Base-by-base conservation (phyloP, 2,329 filamentous ascomycete species). In the Claviceps pazoutovae region DNA sequence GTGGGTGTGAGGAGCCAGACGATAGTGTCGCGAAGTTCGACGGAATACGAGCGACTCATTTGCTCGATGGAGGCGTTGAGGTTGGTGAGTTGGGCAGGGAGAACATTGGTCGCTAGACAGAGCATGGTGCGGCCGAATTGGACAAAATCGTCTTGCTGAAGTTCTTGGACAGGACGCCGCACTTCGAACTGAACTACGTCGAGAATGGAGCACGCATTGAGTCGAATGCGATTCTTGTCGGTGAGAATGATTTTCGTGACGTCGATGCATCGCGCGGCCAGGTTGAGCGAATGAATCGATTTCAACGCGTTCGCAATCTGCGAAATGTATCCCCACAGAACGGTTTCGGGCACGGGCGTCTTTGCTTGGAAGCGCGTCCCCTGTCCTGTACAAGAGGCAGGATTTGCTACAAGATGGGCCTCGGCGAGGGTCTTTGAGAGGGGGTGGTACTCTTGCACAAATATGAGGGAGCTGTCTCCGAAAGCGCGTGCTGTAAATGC, bases 401-500 rank as follows among this genome's bases (percentile, higher is more conserved):
- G 50, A 21, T 71, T 34, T 34, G 30, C 13, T 44, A 23, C 60
- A 56, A 89, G 82, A 61, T 96, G 87, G 60, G 86, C 80, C 62
- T 97, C 91, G 37, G 84, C 80, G 23, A 98, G 76, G 0, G 91
- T 95, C 67, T 93, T 94, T 2, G 91, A 88, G 19, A 93, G 75
- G 1, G 93, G 91, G 61, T 93, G 87, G 62, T 95, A 98, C 65
- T 95, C 88, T 55, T 88, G 93, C 23, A 95, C 89, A 61, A 98
- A 86, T 48, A 98, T 85, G 51, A 98, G 76, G 3, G 93, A 97
- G 67, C 88, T 95, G 65, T 97, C 93, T 51, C 88, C 88, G 66
- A 98, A 98, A 26, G 85, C 87, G 55, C 89, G 77, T 13, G 88
- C 94, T 0, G 93, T 98, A 62, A 98, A 98, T 0, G 88, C 88